phyloP scores from a whole-genome alignment of 1,284 basidiomycete species.

The Coniferiporia weirii region DNA sequence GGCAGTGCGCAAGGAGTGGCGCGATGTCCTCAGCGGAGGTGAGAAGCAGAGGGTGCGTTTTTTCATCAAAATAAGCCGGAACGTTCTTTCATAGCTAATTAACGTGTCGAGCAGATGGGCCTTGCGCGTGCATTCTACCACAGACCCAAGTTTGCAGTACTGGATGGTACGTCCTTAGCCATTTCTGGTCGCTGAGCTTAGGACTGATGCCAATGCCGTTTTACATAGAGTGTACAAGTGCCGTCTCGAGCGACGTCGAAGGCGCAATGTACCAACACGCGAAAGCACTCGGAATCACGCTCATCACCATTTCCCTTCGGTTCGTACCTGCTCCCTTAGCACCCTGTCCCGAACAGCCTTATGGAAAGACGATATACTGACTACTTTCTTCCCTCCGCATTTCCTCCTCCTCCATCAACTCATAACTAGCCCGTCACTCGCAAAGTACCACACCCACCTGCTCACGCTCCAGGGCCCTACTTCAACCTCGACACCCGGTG shows the following conservation, averaged over 20 bases:
- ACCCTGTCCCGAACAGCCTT: too few relatives aligned
- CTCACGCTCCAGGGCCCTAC: constrained; percentile 49
- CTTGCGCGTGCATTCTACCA: constrained; percentile 86
- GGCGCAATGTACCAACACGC: constrained; percentile 94
- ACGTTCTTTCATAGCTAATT: constrained; percentile 7
- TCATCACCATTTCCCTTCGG: constrained; percentile 88
- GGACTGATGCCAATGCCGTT: constrained; percentile 4
- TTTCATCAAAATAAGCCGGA: not conserved
- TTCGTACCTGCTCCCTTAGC: constrained; percentile 27
- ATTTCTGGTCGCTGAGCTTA: not conserved
- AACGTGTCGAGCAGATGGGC: constrained; percentile 56
- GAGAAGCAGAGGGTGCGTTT: constrained; percentile 83
- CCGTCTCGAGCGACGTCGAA: constrained; percentile 95
- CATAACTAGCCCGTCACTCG: constrained; percentile 60
- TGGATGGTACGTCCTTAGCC: constrained; percentile 54
- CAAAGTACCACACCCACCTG: constrained; percentile 80
- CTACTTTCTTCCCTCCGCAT: constrained; percentile 1
- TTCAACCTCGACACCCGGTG: not conserved
- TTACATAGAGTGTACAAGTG: constrained; percentile 83
- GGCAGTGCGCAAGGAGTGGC: constrained; percentile 91
- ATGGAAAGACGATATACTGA: too few relatives aligned
- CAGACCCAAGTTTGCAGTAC: constrained; percentile 67
- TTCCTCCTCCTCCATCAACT: not conserved
- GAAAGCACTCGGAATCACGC: constrained; percentile 87
- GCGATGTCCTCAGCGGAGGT: constrained; percentile 89